A percentile compares a stretch with the other conserved stretches of the same genome.
These are phyloP conservation scores for Cryptosporidium felis DNA, from an alignment of 169 alveolate genomes.

Conservation along the genomic window DNA sequence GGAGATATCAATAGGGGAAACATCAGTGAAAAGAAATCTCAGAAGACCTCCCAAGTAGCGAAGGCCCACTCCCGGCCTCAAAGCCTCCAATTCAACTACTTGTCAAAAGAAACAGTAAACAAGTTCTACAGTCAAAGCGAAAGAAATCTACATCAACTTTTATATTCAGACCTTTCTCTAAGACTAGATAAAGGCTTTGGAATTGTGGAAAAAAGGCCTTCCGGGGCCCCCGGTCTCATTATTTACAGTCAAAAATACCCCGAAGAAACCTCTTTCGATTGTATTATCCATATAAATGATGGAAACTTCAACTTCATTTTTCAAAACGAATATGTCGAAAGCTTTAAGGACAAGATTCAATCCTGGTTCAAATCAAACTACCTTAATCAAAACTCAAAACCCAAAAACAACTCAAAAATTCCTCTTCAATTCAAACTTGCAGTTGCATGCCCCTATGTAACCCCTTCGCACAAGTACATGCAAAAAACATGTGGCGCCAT, in stretches of 20 bases:
- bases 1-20: no score
- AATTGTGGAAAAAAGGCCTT: conserved; percentile 7
- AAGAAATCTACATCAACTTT: not conserved
- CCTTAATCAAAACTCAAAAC: not conserved
- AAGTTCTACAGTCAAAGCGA: not conserved
- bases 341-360: not conserved
- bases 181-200: not conserved
- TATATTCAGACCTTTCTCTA: not conserved
- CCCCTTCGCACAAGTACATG: not conserved
- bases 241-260: conserved; percentile 10
- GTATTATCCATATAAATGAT: not conserved
- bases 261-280: not conserved
- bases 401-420: not conserved
- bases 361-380: not conserved
- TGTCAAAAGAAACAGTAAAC: conserved; percentile 3
- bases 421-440: conserved; percentile 21
- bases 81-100: not conserved
- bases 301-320: not conserved
- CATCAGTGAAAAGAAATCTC: no score
- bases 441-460: conserved; percentile 27
- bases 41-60: no score
- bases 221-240: conserved; percentile 12
- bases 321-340: not conserved
- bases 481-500: not conserved
- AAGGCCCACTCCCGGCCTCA: no score